Percentiles rank a stretch among this genome's conserved stretches.
Evolutionary conservation across 2,329 filamentous ascomycete species (phyloP).

Genomic region (Fusarium mexicanum): DNA sequence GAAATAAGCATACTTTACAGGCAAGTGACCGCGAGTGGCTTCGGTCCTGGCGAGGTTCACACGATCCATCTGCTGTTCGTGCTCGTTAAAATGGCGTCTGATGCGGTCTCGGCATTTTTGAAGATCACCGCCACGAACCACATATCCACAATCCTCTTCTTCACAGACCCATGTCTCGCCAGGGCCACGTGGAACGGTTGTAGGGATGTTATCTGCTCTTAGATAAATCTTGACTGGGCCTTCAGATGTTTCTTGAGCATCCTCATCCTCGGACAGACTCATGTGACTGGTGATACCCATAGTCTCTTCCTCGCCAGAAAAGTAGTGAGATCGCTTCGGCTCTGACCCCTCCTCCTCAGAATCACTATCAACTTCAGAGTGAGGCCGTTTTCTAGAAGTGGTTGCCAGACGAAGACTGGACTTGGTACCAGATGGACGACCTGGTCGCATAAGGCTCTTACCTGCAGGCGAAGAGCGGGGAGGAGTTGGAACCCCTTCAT

Average conservation of each 20-base stretch:
- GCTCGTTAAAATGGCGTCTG: conserved; percentile 66
- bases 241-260: conserved; percentile 11
- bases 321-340: conserved; percentile 50
- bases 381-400: conserved; percentile 57
- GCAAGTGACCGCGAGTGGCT: conserved; percentile 61
- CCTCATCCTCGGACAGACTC: conserved; percentile 36
- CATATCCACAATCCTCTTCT: conserved; percentile 70
- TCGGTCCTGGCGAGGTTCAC: conserved; percentile 65
- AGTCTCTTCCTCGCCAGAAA: conserved; percentile 44
- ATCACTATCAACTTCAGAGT: conserved; percentile 51
- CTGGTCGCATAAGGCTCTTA: conserved; percentile 49
- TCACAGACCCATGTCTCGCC: conserved; percentile 74
- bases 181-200: conserved; percentile 61
- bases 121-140: conserved; percentile 70
- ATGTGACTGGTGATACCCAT: conserved; percentile 45
- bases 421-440: conserved; percentile 55
- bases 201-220: conserved; percentile 60
- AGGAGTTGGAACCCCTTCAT: conserved; percentile 31
- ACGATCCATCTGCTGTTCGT: conserved; percentile 64
- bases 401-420: conserved; percentile 56
- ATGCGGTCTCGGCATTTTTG: conserved; percentile 66
- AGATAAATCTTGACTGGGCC: conserved; percentile 56
- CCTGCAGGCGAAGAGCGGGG: conserved; percentile 41
- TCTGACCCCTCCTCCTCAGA: conserved; percentile 50
- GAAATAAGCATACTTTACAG: conserved; percentile 63